Evolutionary conservation across 73 alveolate genomes (phyloP).

Genomic region (Paramecium biaurelia): DNA sequence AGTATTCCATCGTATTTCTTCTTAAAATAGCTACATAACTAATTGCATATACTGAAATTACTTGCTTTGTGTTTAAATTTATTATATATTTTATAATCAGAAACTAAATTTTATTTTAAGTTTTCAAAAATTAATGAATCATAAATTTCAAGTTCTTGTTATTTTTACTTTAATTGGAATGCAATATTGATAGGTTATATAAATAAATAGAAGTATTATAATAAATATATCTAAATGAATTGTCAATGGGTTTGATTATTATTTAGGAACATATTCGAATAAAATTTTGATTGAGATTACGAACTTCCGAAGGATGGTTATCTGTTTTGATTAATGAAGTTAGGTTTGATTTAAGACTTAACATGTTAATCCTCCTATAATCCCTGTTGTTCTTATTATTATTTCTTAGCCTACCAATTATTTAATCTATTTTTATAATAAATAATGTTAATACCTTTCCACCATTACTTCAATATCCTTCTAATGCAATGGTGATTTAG

Average conservation of each 20-base stretch:
- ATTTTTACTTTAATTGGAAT: neutral
- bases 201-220: neutral
- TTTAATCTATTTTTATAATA: constrained; percentile 45
- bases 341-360: neutral
- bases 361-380: neutral
- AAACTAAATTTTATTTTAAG: too few species aligned
- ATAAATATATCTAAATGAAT: neutral
- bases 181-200: neutral
- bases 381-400: neutral
- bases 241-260: neutral
- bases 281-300: constrained; percentile 12
- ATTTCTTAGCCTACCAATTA: constrained; percentile 11
- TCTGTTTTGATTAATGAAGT: neutral
- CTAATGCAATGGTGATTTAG: neutral
- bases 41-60: too few species aligned
- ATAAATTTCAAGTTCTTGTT: neutral
- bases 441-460: neutral
- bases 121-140: neutral
- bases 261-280: neutral
- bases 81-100: too few species aligned
- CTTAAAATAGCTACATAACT: too few species aligned
- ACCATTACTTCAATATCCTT: constrained; percentile 38
- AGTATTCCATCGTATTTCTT: too few species aligned
- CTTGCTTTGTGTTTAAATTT: too few species aligned
- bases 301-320: neutral